Base-by-base conservation (phyloP, 192 early-diverging fungal species). In the Gryganskiella cystojenkinii region DNA sequence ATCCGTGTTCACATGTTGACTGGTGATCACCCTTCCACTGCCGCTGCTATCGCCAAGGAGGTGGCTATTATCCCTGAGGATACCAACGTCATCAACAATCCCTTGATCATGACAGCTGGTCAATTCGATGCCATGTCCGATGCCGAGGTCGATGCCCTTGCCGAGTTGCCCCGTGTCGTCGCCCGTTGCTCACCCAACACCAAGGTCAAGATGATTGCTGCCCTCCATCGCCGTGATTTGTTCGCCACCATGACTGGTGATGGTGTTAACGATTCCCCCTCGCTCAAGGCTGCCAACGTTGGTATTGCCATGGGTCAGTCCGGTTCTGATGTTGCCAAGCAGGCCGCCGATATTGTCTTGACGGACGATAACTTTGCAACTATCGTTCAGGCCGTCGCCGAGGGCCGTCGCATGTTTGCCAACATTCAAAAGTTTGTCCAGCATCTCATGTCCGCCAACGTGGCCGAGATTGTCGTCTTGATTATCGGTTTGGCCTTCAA, bases 1-100 rank as follows among this genome's bases (percentile, higher is more conserved):
- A 96, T 99, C 73, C 88, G 89, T 46, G 97, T 99, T 42, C 91
- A 95, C 51, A 99, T 99, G 96, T 87, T 98, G 42, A 99, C 97
- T 3, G 96, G 78, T 61, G 96, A 99, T 66, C 97, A 99, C 72
- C 88, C 94, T 5, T 87, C 90, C 30, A 97, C 96, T 2, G 97
- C 97, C 0, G 85, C 92, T 4, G 95, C 97, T 1, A 99, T 99
- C 81, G 95, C 96, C 13, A 88, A 89, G 46, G 88, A 99, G 68
- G 85, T 98, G 34, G 94, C 94, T 37, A 99, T 99, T 50, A 67
- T 80, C 22, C 61, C 63, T 20, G 90, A 81, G 30, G 73, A 78
- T 25, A 40, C 31, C 8, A 66, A 80, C 40, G 67, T 80, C 37
- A 78, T 64, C 31, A 57, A 66, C 37, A 81, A 73, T 46, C 81